A percentile compares a stretch with the other conserved stretches of the same genome.
These are phyloP conservation scores for Phytophthora macrochlamydospora DNA, from an alignment of 352 stramenopile species.

Conservation along the genomic window DNA sequence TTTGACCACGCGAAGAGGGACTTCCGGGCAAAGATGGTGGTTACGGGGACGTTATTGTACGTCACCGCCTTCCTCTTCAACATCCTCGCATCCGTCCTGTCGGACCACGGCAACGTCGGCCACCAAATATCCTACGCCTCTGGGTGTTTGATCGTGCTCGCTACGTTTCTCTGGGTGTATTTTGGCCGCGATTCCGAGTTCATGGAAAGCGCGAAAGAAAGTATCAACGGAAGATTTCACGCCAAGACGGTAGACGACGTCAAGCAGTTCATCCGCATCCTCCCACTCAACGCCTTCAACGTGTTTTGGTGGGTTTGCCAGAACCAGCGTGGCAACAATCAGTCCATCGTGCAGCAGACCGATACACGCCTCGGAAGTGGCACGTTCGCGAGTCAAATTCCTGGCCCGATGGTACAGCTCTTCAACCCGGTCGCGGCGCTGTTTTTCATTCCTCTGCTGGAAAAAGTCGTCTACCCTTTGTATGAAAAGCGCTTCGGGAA, in stretches of 20 bases:
- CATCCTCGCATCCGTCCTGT: conserved; percentile 51
- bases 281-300: conserved; percentile 53
- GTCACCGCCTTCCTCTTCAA: conserved; percentile 47
- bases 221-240: conserved; percentile 34
- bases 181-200: conserved; percentile 43
- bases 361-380: conserved; percentile 16
- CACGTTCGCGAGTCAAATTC: conserved; percentile 42
- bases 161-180: conserved; percentile 42
- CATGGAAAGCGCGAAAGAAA: conserved; percentile 42
- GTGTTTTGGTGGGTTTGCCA: conserved; percentile 35
- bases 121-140: conserved; percentile 47
- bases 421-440: conserved; percentile 47
- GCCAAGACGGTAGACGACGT: conserved; percentile 18
- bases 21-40: conserved; percentile 27
- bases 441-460: conserved; percentile 24
- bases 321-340: conserved; percentile 66
- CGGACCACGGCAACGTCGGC: conserved; percentile 30
- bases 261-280: conserved; percentile 10
- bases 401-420: conserved; percentile 45
- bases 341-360: conserved; percentile 63
- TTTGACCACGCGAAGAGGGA: conserved; percentile 22
- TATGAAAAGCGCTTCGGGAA: conserved; percentile 43
- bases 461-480: conserved; percentile 31
- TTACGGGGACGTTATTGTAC: conserved; percentile 33
- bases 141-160: conserved; percentile 30